Percentiles rank a stretch among this genome's conserved stretches.
phyloP scores from a whole-genome alignment of 75 land plant genomes.

The Sequoia sempervirens region DNA sequence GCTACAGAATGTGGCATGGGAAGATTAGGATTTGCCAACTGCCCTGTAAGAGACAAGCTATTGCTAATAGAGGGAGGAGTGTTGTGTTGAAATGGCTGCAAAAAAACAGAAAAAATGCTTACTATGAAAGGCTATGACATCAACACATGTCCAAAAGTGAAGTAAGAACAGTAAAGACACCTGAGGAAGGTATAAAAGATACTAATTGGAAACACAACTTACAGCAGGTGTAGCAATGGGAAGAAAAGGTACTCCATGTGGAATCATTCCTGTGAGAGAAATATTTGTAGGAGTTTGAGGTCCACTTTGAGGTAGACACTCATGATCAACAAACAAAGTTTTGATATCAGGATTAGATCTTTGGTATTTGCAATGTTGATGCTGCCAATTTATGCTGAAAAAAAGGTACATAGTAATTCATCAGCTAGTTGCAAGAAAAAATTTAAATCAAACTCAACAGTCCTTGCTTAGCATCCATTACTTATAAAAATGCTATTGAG shows the following conservation, averaged over 20 bases:
- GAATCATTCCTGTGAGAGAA: constrained; percentile 51
- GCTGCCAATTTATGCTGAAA: constrained; percentile 79
- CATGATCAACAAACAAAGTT: constrained; percentile 78
- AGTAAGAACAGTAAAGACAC: neutral
- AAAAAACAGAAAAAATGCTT: neutral
- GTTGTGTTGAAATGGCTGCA: constrained; percentile 67
- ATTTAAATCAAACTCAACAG: no score
- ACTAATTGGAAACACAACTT: constrained; percentile 7
- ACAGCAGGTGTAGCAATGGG: constrained; percentile 63
- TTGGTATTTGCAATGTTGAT: constrained; percentile 72
- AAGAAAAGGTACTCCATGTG: constrained; percentile 57
- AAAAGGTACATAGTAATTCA: neutral
- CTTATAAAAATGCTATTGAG: neutral
- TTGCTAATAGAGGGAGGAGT: constrained; percentile 56
- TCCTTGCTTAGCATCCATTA: neutral
- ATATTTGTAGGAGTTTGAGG: constrained; percentile 52
- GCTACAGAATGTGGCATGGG: constrained; percentile 53
- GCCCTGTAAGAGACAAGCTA: constrained; percentile 42
- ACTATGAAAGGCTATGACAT: constrained; percentile 6
- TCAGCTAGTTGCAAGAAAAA: neutral
- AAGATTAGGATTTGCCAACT: constrained; percentile 66
- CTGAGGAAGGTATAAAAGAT: neutral
- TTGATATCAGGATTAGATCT: constrained; percentile 77
- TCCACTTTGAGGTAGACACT: constrained; percentile 68
- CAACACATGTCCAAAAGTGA: neutral